phyloP scores from a whole-genome alignment of 2,329 filamentous ascomycete genomes.

The Exophiala dermatitidis region DNA sequence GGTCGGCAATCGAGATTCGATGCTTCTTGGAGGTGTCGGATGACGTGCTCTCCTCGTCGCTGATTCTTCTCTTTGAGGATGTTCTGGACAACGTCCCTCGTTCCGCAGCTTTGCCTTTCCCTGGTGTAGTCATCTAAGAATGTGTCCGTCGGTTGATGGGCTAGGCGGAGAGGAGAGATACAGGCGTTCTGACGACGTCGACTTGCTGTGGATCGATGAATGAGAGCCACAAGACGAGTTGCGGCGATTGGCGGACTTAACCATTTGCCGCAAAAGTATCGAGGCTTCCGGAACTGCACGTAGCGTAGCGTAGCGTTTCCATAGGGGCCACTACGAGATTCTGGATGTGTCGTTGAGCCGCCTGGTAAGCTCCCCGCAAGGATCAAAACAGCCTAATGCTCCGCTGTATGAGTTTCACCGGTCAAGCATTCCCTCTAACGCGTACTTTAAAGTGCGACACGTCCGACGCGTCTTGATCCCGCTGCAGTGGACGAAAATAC shows the following conservation, averaged over 20 bases:
- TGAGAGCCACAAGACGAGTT: neutral
- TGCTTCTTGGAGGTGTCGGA: conserved; percentile 19
- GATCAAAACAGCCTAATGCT: neutral
- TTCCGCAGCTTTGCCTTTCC: conserved; percentile 20
- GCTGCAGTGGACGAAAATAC: neutral
- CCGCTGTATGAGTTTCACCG: neutral
- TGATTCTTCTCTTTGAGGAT: conserved; percentile 12
- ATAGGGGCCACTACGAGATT: too few species aligned
- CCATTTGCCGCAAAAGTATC: neutral
- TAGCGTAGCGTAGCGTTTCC: too few species aligned
- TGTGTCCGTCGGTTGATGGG: conserved; percentile 1
- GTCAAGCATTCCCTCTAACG: neutral
- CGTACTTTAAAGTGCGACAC: neutral
- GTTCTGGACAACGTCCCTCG: conserved; percentile 15
- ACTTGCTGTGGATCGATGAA: neutral
- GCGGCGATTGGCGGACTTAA: conserved; percentile 10
- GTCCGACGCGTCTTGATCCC: conserved; percentile 1
- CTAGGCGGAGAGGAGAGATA: conserved; percentile 5
- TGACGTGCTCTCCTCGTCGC: conserved; percentile 8
- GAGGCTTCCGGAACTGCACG: neutral
- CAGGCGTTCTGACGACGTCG: conserved; percentile 3
- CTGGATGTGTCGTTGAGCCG: too few species aligned
- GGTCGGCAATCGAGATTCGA: conserved; percentile 19
- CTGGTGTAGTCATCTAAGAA: conserved; percentile 25
- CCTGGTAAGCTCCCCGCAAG: too few species aligned